Percentiles rank a stretch among this genome's conserved stretches.
These are phyloP conservation scores for Xerocomellus dryophilus DNA, from an alignment of 768 basidiomycete species.

Conservation along the genomic window DNA sequence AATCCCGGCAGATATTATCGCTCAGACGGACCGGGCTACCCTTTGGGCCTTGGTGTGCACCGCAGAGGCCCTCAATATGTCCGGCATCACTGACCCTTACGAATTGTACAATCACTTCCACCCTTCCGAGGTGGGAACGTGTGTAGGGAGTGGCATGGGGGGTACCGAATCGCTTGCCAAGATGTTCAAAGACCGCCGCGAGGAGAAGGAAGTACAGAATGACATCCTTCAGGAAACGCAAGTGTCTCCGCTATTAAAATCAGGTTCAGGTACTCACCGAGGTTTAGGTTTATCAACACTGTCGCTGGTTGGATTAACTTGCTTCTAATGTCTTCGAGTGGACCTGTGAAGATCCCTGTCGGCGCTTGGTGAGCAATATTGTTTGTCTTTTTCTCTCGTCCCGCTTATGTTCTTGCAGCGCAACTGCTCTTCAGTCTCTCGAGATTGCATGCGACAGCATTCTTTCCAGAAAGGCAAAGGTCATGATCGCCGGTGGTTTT, in stretches of 20 bases:
- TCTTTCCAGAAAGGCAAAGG: conserved; percentile 92
- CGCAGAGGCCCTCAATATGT: conserved; percentile 93
- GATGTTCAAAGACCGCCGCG: conserved; percentile 99
- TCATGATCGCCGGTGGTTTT: conserved; percentile 99
- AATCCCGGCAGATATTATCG: conserved; percentile 93
- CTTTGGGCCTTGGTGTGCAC: conserved; percentile 95
- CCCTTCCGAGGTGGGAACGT: conserved; percentile 93
- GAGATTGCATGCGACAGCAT: conserved; percentile 98
- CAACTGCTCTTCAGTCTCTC: conserved; percentile 94
- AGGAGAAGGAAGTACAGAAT: conserved; percentile 97
- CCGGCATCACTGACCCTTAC: conserved; percentile 97
- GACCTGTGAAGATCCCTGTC: conserved; percentile 98
- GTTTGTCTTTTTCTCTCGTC: background rate
- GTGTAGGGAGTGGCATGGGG: conserved; percentile 97
- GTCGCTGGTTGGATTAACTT: conserved; percentile 98
- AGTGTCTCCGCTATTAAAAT: conserved; percentile 25
- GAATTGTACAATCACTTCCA: conserved; percentile 97
- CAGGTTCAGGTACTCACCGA: conserved; percentile 6
- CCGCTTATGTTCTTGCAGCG: conserved; percentile 44
- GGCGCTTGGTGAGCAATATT: conserved; percentile 78
- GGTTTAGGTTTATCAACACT: conserved; percentile 91
- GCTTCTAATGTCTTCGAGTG: conserved; percentile 90
- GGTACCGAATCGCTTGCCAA: conserved; percentile 85
- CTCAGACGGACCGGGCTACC: conserved; percentile 88
- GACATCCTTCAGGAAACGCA: conserved; percentile 98